Conservation (phyloP, 441 rosid species). For the Gossypium trilobum region DNA sequence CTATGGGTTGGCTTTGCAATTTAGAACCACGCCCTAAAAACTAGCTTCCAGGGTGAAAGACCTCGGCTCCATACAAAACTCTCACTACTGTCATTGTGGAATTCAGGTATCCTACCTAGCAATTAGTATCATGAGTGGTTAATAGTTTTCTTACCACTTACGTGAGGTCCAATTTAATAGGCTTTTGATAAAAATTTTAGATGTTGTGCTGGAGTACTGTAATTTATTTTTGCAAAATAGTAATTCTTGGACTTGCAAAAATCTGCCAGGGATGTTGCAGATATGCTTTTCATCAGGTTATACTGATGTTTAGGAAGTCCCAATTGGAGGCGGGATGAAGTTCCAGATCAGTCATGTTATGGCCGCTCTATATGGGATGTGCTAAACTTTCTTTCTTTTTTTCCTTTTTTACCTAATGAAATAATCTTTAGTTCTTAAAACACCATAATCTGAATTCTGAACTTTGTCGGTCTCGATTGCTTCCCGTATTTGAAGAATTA, state of each 20-base stretch:
- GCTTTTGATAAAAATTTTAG: background rate
- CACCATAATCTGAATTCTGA: background rate
- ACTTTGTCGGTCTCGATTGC: background rate
- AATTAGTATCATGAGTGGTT: background rate
- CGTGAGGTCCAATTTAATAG: background rate
- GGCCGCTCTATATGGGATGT: background rate
- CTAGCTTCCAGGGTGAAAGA: background rate
- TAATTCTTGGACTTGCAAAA: background rate
- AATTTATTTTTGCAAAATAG: background rate
- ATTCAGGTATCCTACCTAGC: background rate
- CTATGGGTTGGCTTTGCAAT: background rate
- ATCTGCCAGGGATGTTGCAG: background rate
- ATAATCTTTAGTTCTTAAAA: background rate
- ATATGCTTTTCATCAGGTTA: background rate
- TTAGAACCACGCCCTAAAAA: background rate
- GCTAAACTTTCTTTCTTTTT: background rate
- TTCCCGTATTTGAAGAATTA: background rate
- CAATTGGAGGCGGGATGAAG: background rate
- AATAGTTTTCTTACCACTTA: background rate
- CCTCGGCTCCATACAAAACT: background rate
- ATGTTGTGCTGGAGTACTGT: background rate
- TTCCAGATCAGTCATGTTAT: background rate
- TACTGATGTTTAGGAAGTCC: background rate
- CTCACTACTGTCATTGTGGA: background rate
- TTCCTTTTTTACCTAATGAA: background rate